Evolutionary conservation across 495 filamentous ascomycete genomes (phyloP), one percentile per base, ranked within the genome.

Genomic region (Alectoria sarmentosa): DNA sequence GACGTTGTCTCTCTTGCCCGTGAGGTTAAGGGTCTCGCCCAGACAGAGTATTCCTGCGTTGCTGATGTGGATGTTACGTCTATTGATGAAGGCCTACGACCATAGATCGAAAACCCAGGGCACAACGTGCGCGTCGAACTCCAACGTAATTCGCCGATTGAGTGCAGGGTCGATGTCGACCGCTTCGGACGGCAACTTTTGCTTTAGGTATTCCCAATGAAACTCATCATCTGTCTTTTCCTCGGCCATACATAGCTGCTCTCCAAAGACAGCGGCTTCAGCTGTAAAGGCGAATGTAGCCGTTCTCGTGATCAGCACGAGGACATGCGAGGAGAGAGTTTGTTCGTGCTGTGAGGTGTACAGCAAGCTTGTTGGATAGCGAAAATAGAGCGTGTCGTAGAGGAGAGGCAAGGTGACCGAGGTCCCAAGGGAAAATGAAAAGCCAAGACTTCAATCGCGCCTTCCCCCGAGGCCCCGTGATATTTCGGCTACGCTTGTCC

Each of bases 61-160:
- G 55, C 80, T 80, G 58, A 82, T 82, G 62, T 83, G 80, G 58
- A 82, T 82, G 62, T 83, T 83, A 69, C 68, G 73, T 37, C 80
- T 73, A 65, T 84, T 81, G 48, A 84, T 82, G 71, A 80, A 82
- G 38, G 78, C 75, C n/a, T 65, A 49, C 60, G 68, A 65, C 78
- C 77, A 82, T 63, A 82, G 73, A 9, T 73, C 73, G 65, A 81
- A 82, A 11, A 82, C 74, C 79, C 75, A 82, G 19, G 79, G 79
- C 58, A 70, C 38, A 37, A 68, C 36, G 64, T 64, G 56, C 30
- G 36, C 38, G 38, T 66, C 66, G 48, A 76, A 70, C 36, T 73
- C 73, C 32, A 72, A 63, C 10, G 69, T 75, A 55, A 77, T 75
- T 32, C 67, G 63, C 54, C 71, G 64, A 60, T 76, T 71, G 11